Conservation (phyloP, 176 grass and related monocot species). For the Pontederia paniculata region DNA sequence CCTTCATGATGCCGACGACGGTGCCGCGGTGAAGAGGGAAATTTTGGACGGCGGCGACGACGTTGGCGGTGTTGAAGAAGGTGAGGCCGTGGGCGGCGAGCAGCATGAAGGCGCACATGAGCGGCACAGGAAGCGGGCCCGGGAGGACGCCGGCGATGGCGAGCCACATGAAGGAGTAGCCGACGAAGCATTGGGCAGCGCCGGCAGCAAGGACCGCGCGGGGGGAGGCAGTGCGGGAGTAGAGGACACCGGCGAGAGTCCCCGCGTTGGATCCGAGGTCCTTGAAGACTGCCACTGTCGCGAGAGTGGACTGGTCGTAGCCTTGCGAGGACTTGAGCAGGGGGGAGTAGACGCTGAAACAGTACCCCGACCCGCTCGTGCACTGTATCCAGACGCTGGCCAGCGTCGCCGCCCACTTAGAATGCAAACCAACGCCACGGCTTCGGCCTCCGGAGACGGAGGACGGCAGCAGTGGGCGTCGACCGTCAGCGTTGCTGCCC, state of each 20-base stretch:
- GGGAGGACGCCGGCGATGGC: slow-evolving; percentile 32
- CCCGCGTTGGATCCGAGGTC: slow-evolving; percentile 84
- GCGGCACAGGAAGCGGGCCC: slow-evolving; percentile 23
- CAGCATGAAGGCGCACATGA: slow-evolving; percentile 71
- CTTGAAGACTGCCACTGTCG: slow-evolving; percentile 87
- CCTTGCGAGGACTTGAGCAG: slow-evolving; percentile 59
- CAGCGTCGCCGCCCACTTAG: slow-evolving; percentile 57
- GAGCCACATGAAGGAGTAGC: slow-evolving; percentile 77
- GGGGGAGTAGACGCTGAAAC: slow-evolving; percentile 73
- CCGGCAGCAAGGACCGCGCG: slow-evolving; percentile 48
- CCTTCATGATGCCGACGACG: slow-evolving; percentile 97
- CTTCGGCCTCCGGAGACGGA: too few species aligned
- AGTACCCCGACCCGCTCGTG: slow-evolving; percentile 46
- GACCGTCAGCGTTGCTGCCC: too few species aligned
- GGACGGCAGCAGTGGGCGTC: too few species aligned
- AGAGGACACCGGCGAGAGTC: slow-evolving; percentile 60
- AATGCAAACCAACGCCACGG: too few species aligned
- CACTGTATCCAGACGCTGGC: slow-evolving; percentile 70
- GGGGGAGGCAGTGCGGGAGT: slow-evolving; percentile 19
- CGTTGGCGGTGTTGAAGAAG: slow-evolving; percentile 69
- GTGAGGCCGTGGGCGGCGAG: slow-evolving; percentile 80
- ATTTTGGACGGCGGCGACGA: slow-evolving; percentile 81
- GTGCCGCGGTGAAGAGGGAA: slow-evolving; percentile 74
- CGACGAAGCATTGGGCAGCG: slow-evolving; percentile 40
- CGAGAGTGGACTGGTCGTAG: slow-evolving; percentile 82